Base-by-base conservation (phyloP, 192 early-diverging fungal genomes). In the Backusella psychrophila region DNA sequence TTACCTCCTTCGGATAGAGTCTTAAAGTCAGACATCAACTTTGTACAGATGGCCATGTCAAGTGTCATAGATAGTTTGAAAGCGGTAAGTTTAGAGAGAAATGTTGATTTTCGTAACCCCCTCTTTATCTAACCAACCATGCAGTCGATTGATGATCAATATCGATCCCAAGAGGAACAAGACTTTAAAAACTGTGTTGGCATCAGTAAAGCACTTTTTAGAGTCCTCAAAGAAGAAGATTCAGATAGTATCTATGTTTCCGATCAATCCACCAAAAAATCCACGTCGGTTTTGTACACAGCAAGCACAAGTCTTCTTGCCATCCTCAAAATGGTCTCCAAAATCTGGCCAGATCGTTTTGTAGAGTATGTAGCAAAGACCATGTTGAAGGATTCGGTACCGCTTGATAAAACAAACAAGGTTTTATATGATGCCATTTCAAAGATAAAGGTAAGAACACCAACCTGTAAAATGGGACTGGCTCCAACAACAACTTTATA, bases 21-120 rank as follows among this genome's bases (percentile, higher is more conserved):
- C 21, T 12, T 63, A 12, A 78, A 77, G 34, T 49, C 74, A 0
- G 79, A 88, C 42, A 73, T 84, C 26, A 85, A 82, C 39, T 88
- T 90, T 81, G 74, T 87, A 4, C 83, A 85, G 29, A 87, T 85
- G 77, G 78, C 87, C 21, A 78, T 80, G 9, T 74, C 81, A 9
- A 80, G 78, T n/a, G 77, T 80, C 14, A 75, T 88, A 21, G 34
- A 74, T 14, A 66, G 71, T 31, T 73, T 83, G 17, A 72, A 78
- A 6, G 78, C 78, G 82, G 85, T 84, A 83, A n/a, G 21, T 5
- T 21, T 4, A 3, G 33, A 19, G 4, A 59, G 8, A 12, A 26
- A 39, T 39, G 11, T 39, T 11, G 33, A 33, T 33, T n/a, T n/a
- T n/a, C n/a, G n/a, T n/a, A n/a, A n/a, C n/a, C n/a, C n/a, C n/a